Base-by-base conservation (phyloP, 768 basidiomycete species). In the Leccinum barrowsii region DNA sequence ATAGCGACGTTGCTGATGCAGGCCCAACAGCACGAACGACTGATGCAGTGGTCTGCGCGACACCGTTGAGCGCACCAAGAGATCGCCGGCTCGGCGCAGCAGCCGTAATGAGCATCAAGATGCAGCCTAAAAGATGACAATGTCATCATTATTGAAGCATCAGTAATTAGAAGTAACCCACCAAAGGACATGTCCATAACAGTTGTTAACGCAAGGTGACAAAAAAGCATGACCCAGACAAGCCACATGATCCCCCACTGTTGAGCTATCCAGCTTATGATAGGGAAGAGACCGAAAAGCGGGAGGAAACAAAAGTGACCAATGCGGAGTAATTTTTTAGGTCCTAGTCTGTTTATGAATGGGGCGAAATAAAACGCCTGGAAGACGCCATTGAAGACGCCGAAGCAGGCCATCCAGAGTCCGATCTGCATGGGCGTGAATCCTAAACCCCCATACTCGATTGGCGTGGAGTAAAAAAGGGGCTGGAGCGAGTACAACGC, bases 61-160 rank as follows among this genome's bases (percentile, higher is more conserved):
- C 66, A 34, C 89, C 89, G 63, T 89, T 88, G 21, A 84, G 85
- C 6, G 86, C 79, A 40, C 88, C 89, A n/a, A 90, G 77, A 4
- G 82, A 82, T 30, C 83, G 80, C 54, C 78, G 77, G 62, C 87
- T 87, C 7, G 89, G 88, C 0, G 89, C 76, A 26, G 87, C 76
- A 24, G 82, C 80, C 11, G 82, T 78, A 59, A 90, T 85, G 64
- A 83, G 87, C 60, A 90, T 87, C 65, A 89, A 82, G 44, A 88
- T 76, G 48, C 86, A 84, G 11, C 86, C 88, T 88, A 34, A 3
- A 37, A 37, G 15, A 37, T 15, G 37, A 57, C 10, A 17, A 7
- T 19, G 21, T 15, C 10, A 55, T 55, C 55, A 59, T 48, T 13
- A 32, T 30, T 8, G 19, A 69, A 62, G 11, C 7, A 55, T 7